These are phyloP conservation scores for Clavispora santaluciae DNA, from an alignment of 805 yeast genomes.

Conservation along the genomic window DNA sequence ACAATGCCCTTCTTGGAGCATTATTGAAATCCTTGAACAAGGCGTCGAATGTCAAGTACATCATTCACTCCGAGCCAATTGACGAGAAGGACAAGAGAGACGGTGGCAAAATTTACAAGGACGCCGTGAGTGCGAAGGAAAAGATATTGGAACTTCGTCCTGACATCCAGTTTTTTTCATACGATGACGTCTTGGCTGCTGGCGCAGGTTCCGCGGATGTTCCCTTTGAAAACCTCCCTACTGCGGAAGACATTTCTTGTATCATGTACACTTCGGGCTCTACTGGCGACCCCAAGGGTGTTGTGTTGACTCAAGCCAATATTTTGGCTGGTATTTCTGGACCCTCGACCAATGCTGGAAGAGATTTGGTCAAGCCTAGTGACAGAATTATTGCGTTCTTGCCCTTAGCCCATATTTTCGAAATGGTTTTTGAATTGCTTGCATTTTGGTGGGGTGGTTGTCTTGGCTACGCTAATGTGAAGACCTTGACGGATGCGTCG, in stretches of 20 bases:
- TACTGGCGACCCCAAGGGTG: conserved; percentile 84
- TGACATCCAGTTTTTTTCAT: conserved; percentile 62
- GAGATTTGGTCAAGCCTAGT: conserved; percentile 41
- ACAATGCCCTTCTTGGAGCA: conserved; percentile 62
- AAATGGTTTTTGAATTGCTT: conserved; percentile 78
- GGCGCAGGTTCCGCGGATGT: conserved; percentile 52
- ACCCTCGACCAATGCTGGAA: conserved; percentile 57
- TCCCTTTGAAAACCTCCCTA: conserved; percentile 40
- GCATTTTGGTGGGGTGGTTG: conserved; percentile 85
- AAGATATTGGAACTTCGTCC: conserved; percentile 66
- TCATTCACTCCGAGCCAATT: conserved; percentile 66
- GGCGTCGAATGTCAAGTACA: conserved; percentile 55
- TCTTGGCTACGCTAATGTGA: conserved; percentile 87
- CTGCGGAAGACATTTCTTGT: conserved; percentile 59
- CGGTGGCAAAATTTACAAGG: conserved; percentile 52
- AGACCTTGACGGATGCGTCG: conserved; percentile 80
- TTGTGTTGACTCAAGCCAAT: conserved; percentile 59
- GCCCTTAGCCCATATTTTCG: conserved; percentile 96
- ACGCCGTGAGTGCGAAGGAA: conserved; percentile 54
- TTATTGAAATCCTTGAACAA: conserved; percentile 68
- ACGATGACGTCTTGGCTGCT: conserved; percentile 57
- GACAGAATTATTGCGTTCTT: conserved; percentile 85
- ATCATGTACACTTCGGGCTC: conserved; percentile 89
- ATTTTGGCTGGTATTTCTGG: conserved; percentile 87
- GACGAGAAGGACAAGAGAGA: conserved; percentile 60